Evolutionary conservation across 2,329 filamentous ascomycete genomes (phyloP), one percentile per base, ranked within the genome.

Genomic region (Daldinia sp.): DNA sequence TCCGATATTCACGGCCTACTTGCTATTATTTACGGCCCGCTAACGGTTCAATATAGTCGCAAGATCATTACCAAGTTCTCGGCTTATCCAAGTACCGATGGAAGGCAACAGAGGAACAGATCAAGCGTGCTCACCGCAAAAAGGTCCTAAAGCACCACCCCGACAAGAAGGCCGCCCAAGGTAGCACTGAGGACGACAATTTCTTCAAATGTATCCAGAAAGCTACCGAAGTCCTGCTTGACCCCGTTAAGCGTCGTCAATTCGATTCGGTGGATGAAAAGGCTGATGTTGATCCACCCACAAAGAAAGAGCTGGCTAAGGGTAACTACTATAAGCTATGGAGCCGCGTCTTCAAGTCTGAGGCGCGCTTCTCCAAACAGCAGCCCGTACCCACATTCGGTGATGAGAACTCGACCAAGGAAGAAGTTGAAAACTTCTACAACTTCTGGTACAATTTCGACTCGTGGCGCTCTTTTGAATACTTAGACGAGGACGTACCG

Each of bases 201-300:
- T 99, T 99, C 85, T 99, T 99, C 90, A 99, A 99, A 87, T 99
- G 96, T 81, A 99, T 99, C 79, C 96, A 99, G 79, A 97, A 97
- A 81, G 95, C 95, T 60, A 94, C 91, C 73, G 95, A 99, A 75
- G 86, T 98, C 53, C 90, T 99, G 15, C 87, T 93, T 57, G 95
- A 99, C 82, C 95, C 95, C 52, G 85, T 89, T 77, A 96, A 93
- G 83, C 92, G 95, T 66, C 90, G 94, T 61, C 95, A 99, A 81
- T 99, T 91, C 81, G 95, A 99, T 80, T 97, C 93, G 2, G 94
- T 98, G 64, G 95, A 99, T 75, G 94, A 97, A 80, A 89, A 87
- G 71, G 95, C 95, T 67, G 92, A 99, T 61, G 90, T 97, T 61
- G 92, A 96, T 74, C 92, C 94, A 45, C 96, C 96, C 0, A 87